Evolutionary conservation across 306 rosid genomes (phyloP), one percentile per base, ranked within the genome.

Genomic region (Citrullus amarus): DNA sequence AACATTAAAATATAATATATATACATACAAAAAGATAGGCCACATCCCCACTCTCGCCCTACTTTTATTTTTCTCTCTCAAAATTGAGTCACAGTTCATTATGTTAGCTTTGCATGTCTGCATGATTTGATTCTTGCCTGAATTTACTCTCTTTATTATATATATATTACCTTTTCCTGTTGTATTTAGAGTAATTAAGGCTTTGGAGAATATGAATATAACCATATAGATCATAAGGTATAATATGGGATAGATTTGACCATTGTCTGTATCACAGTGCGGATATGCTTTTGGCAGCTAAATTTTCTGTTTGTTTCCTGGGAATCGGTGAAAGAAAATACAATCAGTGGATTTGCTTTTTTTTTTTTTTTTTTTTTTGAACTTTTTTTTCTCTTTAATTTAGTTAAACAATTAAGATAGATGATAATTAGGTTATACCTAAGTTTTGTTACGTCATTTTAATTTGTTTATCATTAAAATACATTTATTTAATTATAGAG

Each of bases 241-340:
- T 62, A 51, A 60, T 60, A 28, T 28, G 46, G 12, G 20, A 63
- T 34, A 8, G 46, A 63, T 63, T 15, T 63, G 44, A 63, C 46
- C 46, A 65, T 65, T 36, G 69, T 65, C 71, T 36, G 36, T 0
- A 32, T 32, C 36, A 3, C 36, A 32, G 3, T 32, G 28, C 28
- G 36, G 36, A 32, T 32, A 32, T 32, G 48, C 17, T 22, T 69
- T 14, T 13, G 11, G 5, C 56, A 20, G 32, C 15, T 18, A 12
- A 69, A 69, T 69, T 69, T 69, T 69, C 75, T 69, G 56, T 69
- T 69, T 69, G 75, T 43, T 69, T 69, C 38, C 56, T 69, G 56
- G 75, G 75, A 69, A 22, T 69, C 56, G n/a, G 75, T 20, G 56
- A 69, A 69, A 69, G 38, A 44, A 44, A 69, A 69, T 6, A 41